Base-by-base conservation (phyloP, 164 flowering plant genomes). In the Piper betle region DNA sequence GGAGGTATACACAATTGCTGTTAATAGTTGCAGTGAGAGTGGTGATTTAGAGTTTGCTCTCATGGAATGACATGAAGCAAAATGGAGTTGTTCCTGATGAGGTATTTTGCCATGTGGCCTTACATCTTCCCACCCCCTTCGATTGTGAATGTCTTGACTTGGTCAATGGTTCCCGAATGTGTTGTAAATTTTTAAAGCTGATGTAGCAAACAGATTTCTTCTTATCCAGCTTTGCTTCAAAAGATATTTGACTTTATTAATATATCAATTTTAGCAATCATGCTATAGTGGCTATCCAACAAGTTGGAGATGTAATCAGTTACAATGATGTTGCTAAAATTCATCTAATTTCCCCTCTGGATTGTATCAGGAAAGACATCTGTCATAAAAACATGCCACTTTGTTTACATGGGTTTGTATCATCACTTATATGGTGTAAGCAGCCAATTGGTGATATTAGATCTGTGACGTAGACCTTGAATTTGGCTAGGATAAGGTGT, bases 1-100 rank as follows among this genome's bases (percentile, higher is more conserved):
- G 42, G 99, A 90, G 67, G 85, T 90, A 59, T 93, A 90, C 78
- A 93, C 97, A 17, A 86, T 93, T 70, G 98, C 98, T 63, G 76
- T 86, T 46, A 82, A 80, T 70, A 78, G 88, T 76, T 84, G 90
- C 82, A 87, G 94, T 71, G 82, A 82, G 73, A 72, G 59, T 67
- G 96, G 94, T 72, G 92, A 93, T 72, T 81, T 91, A 83, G 89
- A 86, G 52, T 90, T 83, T 77, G 97, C 94, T 0, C 71, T 79
- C 55, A 69, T 53, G 54, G 78, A 63, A 57, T 69, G 97, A 93
- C 75, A 86, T 90, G 96, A 80, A 25, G 72, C 68, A 62, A 66
- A 89, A 86, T 64, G 87, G 82, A 19, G 83, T 89, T 50, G 58
- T 75, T 65, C 96, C 96, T 64, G 98, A 89, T 78, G 98, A 91